A percentile compares a stretch with the other conserved stretches of the same genome.
phyloP scores from a whole-genome alignment of 345 rosid genomes.

The Arabis alpina region DNA sequence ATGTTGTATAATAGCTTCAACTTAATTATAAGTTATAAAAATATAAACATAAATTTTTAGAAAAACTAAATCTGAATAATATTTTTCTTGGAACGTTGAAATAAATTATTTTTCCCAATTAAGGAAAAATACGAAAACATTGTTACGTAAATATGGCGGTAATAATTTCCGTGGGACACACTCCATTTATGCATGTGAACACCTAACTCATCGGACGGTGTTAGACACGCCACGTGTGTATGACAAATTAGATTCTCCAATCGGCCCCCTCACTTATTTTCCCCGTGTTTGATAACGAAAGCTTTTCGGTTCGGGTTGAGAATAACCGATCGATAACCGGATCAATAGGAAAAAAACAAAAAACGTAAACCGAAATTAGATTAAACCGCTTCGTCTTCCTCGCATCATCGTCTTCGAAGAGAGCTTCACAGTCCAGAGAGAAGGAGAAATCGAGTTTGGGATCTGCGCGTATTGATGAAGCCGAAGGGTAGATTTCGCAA shows the following conservation, averaged over 20 bases:
- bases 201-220: conserved; percentile 23
- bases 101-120: neutral
- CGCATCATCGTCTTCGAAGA: neutral
- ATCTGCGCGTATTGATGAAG: too few relatives aligned
- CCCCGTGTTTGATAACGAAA: conserved; percentile 7
- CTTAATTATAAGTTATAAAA: too few relatives aligned
- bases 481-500: conserved; percentile 55
- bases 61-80: neutral
- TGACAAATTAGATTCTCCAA: conserved; percentile 35
- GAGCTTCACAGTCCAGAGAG: neutral
- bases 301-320: conserved; percentile 14
- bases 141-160: neutral
- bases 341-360: neutral
- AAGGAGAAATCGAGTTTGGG: neutral
- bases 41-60: too few relatives aligned
- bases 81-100: neutral
- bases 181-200: conserved; percentile 20
- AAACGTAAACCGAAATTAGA: conserved; percentile 4
- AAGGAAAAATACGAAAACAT: neutral
- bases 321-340: conserved; percentile 14
- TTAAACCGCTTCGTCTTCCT: conserved; percentile 17
- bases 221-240: conserved; percentile 17
- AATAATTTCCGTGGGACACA: conserved; percentile 33
- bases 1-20: too few relatives aligned
- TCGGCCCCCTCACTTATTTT: conserved; percentile 22